Evolutionary conservation across 2,329 filamentous ascomycete species (phyloP).

Genomic region (Bipolaris victoriae): DNA sequence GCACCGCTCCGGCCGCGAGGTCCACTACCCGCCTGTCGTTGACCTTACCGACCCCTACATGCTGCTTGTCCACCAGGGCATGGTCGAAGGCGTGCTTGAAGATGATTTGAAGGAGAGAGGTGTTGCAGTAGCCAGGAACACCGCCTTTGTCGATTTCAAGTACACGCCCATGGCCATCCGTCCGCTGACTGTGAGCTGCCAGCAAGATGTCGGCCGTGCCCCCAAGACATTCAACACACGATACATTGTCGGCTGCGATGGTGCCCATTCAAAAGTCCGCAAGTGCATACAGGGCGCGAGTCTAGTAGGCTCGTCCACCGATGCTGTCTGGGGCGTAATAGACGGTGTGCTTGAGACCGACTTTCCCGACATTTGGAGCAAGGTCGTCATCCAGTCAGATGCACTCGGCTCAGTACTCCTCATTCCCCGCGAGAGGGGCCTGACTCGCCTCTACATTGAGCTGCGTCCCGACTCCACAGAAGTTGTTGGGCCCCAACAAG

Average conservation of each 20-base stretch:
- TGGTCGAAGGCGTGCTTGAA: constrained; percentile 74
- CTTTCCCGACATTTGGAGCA: constrained; percentile 78
- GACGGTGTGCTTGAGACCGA: constrained; percentile 74
- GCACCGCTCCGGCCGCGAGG: constrained; percentile 67
- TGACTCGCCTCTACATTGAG: constrained; percentile 68
- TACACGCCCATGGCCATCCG: constrained; percentile 44
- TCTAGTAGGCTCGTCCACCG: constrained; percentile 57
- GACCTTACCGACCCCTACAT: constrained; percentile 62
- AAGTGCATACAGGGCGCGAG: constrained; percentile 61
- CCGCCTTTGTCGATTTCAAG: constrained; percentile 63
- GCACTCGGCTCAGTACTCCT: constrained; percentile 73
- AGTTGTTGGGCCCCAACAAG: constrained; percentile 39
- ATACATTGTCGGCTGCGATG: constrained; percentile 75
- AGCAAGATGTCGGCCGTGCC: constrained; percentile 46
- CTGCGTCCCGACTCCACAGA: constrained; percentile 48
- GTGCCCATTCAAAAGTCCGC: constrained; percentile 73
- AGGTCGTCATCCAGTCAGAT: constrained; percentile 71
- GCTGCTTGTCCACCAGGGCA: constrained; percentile 70
- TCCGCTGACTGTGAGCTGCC: constrained; percentile 53
- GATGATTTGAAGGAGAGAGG: constrained; percentile 71
- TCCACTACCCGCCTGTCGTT: constrained; percentile 66
- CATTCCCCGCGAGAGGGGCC: constrained; percentile 73
- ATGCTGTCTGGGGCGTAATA: constrained; percentile 73
- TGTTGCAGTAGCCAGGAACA: constrained; percentile 67
- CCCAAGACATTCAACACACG: constrained; percentile 59